Base-by-base conservation (phyloP, 805 yeast genomes). In the Yamadazyma scolyti region DNA sequence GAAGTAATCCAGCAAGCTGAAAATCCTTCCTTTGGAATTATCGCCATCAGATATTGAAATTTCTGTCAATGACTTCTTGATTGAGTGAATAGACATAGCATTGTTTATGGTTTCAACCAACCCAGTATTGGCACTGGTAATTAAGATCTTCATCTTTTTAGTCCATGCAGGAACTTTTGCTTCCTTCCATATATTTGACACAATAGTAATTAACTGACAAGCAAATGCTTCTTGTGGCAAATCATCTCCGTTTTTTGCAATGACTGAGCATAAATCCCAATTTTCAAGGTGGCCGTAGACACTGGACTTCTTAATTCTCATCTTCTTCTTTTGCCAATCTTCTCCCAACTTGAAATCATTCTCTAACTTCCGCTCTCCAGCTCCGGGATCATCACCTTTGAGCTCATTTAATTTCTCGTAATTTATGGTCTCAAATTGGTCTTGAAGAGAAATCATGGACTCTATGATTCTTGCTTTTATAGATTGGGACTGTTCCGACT, bases 161-260 rank as follows among this genome's bases (percentile, higher is more conserved):
- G 89, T 93, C 97, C 98, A 93, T 4, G 80, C 86, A 16, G 73
- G 79, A 6, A 84, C 77, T 2, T 69, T 68, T 15, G 75, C 74
- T 18, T 67, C 72, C 28, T 75, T 73, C 97, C 97, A 93, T 25
- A 87, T 77, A 30, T 77, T 77, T 1, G 95, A 79, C 61, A 90
- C 85, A 15, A 95, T 82, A 39, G 83, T 82, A 30, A 93, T 90
- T 25, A 93, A 56, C 54, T 93, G 98, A 41, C 96, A 88, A 0
- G 98, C 98, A 67, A 93, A 88, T 0, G 98, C 96, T 56, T 93
- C 98, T 54, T 93, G 98, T 15, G 96, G 83, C 30, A 93, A 57
- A 59, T 93, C 98, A 48, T 84, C 90, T 20, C 98, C 98, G 18
- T 95, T 90, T 52, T 93, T 93, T 9, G 94, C 96, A 52, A 93